Conservation (phyloP, 208 protist species). For the Leishmania tropica region DNA sequence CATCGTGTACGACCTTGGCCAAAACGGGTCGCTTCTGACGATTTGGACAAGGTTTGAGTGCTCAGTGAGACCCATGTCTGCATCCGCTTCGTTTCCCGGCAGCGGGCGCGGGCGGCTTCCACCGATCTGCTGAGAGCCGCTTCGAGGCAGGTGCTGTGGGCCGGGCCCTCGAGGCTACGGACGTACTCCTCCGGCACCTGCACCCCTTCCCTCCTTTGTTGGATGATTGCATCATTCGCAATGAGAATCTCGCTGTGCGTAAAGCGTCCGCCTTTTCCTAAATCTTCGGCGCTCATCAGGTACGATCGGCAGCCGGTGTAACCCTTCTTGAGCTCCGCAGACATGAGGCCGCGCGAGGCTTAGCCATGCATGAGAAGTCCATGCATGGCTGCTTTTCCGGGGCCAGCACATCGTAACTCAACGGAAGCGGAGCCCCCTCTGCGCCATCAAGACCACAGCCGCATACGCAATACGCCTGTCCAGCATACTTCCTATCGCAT, state of each 20-base stretch:
- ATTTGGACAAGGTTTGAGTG: no score
- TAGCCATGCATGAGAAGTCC: background rate
- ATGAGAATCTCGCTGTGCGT: background rate
- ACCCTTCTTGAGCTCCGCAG: background rate
- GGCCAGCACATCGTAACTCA: background rate
- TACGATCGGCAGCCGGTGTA: background rate
- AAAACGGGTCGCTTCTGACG: no score
- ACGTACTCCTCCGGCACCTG: background rate
- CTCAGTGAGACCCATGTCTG: background rate
- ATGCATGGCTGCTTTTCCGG: background rate
- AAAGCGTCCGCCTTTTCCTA: background rate
- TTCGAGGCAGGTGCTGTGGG: background rate
- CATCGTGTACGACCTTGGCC: no score
- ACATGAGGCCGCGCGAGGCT: background rate
- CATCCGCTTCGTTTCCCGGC: background rate
- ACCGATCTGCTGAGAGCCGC: background rate
- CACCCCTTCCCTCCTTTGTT: background rate
- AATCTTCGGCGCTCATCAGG: background rate
- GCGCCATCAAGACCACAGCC: background rate
- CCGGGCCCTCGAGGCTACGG: background rate
- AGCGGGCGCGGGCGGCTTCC: background rate
- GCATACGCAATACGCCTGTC: background rate
- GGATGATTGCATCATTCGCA: background rate
- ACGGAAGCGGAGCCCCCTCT: background rate
- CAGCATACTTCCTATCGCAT: background rate